These are phyloP conservation scores for Polyporus tsugae DNA, from an alignment of 1,284 basidiomycete species.

Conservation along the genomic window DNA sequence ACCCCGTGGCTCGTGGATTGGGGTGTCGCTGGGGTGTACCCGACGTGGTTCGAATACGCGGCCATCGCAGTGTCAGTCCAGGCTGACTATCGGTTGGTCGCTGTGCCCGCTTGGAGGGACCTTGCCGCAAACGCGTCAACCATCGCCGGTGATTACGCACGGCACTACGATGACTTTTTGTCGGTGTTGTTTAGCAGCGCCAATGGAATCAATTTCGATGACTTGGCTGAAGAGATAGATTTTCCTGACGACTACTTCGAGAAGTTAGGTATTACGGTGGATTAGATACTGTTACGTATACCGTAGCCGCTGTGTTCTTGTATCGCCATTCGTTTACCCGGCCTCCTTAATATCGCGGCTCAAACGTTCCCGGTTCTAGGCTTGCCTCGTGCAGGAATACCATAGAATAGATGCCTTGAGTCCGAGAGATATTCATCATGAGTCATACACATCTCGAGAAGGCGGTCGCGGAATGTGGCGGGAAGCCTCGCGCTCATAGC, in stretches of 20 bases:
- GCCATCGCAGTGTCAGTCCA: conserved; percentile 1
- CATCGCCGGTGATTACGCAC: background rate
- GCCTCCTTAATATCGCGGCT: no score
- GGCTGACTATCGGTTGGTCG: background rate
- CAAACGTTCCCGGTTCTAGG: no score
- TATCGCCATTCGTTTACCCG: no score
- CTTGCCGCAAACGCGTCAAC: background rate
- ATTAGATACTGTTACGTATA: background rate
- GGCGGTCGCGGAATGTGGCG: no score
- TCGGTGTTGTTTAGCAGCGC: background rate
- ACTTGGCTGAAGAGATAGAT: background rate
- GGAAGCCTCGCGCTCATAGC: no score
- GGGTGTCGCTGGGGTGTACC: conserved; percentile 1
- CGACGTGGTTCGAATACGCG: conserved; percentile 1
- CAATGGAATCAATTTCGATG: background rate
- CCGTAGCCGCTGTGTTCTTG: no score
- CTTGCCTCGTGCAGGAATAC: no score
- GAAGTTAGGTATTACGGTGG: background rate
- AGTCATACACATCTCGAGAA: no score
- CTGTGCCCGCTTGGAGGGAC: conserved; percentile 1
- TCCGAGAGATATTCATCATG: no score
- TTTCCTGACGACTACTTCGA: background rate
- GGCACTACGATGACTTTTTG: background rate
- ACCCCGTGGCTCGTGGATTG: background rate
- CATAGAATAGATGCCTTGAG: no score